Evolutionary conservation across 2,329 filamentous ascomycete genomes (phyloP), one percentile per base, ranked within the genome.

Genomic region (Tolypocladium sp.): DNA sequence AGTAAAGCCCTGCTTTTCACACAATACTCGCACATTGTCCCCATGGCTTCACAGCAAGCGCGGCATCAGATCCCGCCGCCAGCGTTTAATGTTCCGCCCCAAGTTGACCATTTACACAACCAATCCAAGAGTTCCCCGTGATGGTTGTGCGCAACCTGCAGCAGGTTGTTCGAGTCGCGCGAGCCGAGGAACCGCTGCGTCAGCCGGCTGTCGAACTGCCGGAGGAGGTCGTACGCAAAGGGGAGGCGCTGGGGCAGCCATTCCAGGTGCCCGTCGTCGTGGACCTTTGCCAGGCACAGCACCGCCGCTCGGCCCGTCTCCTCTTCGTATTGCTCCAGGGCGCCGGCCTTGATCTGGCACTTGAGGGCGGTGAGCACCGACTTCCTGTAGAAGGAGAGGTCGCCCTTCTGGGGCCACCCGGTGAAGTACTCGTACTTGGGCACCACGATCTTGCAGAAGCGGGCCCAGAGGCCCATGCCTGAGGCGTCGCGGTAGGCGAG

Each of bases 401-500:
- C 17, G 15, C 33, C 25, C 20, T 44, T 9, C 0, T 25, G 4
- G 13, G 25, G 44, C 15, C 44, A 13, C 27, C 25, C n/a, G 40
- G 10, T 3, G 10, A 25, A 6, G 6, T 9, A 12, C 13, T 57
- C 55, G 41, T 35, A 57, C 10, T 4, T 40, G 13, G 56, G 30
- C 17, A 57, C 22, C 15, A 68, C 56, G 6, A 57, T 53, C 4
- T 59, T 41, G 46, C 64, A 66, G 22, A 71, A 71, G 20, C 68
- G 63, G 27, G 59, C 60, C 70, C 70, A 71, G 10, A 68, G 59
- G 10, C 64, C 61, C 15, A 60, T 58, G 4, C 65, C 66, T 0
- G 25, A 12, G 0, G 20, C 12, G 8, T 71, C 66, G 41, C 51
- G 58, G 17, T 63, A 62, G 13, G 55, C 56, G 20, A 70, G 41